A percentile compares a stretch with the other conserved stretches of the same genome.
Conservation (phyloP, 805 yeast genomes). For the Kodamaea nitidulidarum region DNA sequence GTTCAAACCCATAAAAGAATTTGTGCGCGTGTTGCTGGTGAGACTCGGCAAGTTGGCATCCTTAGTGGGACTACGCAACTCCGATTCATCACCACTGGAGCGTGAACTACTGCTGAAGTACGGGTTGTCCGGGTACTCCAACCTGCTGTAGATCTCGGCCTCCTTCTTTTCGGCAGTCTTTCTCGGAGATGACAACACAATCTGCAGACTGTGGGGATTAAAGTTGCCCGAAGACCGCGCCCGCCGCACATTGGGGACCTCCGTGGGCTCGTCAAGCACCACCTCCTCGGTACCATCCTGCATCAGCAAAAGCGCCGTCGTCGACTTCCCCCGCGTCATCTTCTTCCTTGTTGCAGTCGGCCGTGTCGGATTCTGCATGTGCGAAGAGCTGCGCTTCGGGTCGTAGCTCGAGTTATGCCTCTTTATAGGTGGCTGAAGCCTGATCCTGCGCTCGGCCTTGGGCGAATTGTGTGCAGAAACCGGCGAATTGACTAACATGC, state of each 20-base stretch:
- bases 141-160: constrained; percentile 2
- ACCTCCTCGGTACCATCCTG: constrained; percentile 12
- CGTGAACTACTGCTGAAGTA: not conserved
- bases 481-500: constrained; percentile 20
- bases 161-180: not conserved
- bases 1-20: constrained; percentile 37
- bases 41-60: constrained; percentile 34
- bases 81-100: not conserved
- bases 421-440: constrained; percentile 16
- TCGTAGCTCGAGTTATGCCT: constrained; percentile 21
- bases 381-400: constrained; percentile 14
- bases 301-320: constrained; percentile 18
- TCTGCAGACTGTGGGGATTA: constrained; percentile 5
- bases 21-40: constrained; percentile 24
- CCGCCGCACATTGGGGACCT: constrained; percentile 19
- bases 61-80: constrained; percentile 6
- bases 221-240: constrained; percentile 37
- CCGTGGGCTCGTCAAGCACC: constrained; percentile 1
- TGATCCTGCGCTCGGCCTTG: constrained; percentile 10
- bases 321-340: constrained; percentile 17
- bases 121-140: constrained; percentile 9
- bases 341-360: constrained; percentile 5
- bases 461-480: constrained; percentile 13
- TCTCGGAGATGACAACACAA: not conserved
- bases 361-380: constrained; percentile 11